Conservation (phyloP, 2,329 filamentous ascomycete genomes). For the Plenodomus lindquistii region DNA sequence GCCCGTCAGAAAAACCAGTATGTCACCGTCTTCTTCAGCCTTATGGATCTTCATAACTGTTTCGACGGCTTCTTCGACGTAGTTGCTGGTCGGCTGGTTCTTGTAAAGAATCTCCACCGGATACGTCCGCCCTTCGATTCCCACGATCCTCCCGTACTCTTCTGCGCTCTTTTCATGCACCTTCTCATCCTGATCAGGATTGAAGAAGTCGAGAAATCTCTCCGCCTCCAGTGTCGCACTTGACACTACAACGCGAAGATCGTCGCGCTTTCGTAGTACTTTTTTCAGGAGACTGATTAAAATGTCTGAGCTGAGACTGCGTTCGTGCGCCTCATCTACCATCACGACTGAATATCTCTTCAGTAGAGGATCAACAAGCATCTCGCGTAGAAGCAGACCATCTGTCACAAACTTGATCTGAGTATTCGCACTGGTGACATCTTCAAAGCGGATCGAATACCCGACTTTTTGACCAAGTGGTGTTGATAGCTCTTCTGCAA, state of each 20-base stretch:
- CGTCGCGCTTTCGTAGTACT: slow-evolving; percentile 76
- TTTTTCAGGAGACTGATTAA: slow-evolving; percentile 90
- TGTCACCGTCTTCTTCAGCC: slow-evolving; percentile 79
- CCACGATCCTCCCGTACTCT: slow-evolving; percentile 69
- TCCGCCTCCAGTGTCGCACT: slow-evolving; percentile 93
- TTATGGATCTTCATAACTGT: slow-evolving; percentile 87
- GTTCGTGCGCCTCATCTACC: slow-evolving; percentile 96
- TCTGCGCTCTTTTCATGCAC: slow-evolving; percentile 46
- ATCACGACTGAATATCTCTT: slow-evolving; percentile 94
- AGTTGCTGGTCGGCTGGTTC: slow-evolving; percentile 78
- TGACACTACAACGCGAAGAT: slow-evolving; percentile 86
- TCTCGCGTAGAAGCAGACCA: slow-evolving; percentile 86
- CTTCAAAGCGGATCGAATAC: slow-evolving; percentile 90
- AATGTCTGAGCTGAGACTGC: slow-evolving; percentile 90
- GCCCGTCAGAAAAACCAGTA: slow-evolving; percentile 89
- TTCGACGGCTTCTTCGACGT: slow-evolving; percentile 79
- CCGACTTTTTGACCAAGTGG: slow-evolving; percentile 84
- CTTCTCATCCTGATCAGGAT: slow-evolving; percentile 47
- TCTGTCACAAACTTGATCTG: slow-evolving; percentile 96
- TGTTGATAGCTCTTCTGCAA: slow-evolving; percentile 82
- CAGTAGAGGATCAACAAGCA: slow-evolving; percentile 86
- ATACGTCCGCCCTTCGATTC: slow-evolving; percentile 83
- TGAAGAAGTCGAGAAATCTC: slow-evolving; percentile 80
- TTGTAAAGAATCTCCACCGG: slow-evolving; percentile 87
- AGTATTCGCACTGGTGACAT: slow-evolving; percentile 82